A percentile compares a stretch with the other conserved stretches of the same genome.
Evolutionary conservation across 1,284 basidiomycete genomes (phyloP).

Genomic region (Amylostereum areolatum): DNA sequence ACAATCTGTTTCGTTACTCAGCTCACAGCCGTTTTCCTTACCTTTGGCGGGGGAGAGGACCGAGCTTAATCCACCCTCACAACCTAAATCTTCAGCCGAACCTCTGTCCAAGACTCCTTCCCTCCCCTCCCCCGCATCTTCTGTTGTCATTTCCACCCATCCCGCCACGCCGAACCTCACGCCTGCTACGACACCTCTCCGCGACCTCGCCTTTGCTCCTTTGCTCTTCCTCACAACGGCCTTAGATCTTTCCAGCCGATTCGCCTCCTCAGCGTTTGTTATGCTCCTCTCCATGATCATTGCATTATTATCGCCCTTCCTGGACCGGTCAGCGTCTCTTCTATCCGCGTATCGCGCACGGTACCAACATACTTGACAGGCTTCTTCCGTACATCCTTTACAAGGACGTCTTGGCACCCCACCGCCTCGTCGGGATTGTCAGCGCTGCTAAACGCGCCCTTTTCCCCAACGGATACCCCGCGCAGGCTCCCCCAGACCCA

Average conservation of each 20-base stretch:
- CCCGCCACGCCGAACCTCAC: not conserved
- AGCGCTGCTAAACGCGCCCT: conserved; percentile 54
- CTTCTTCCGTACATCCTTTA: conserved; percentile 61
- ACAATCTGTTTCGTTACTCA: too few species aligned
- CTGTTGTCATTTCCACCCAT: not conserved
- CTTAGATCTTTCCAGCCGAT: conserved; percentile 12
- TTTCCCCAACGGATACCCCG: conserved; percentile 80
- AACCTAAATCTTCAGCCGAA: conserved; percentile 16
- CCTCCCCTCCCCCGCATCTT: not conserved
- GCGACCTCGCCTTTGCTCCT: conserved; percentile 8
- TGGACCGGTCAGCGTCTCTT: conserved; percentile 32
- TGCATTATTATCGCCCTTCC: conserved; percentile 21
- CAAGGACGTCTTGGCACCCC: conserved; percentile 45
- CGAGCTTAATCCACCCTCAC: too few species aligned
- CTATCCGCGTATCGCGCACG: not conserved
- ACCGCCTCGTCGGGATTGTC: conserved; percentile 40
- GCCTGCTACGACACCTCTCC: not conserved
- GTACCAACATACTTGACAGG: conserved; percentile 23
- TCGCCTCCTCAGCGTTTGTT: conserved; percentile 20
- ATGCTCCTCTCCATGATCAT: conserved; percentile 23
- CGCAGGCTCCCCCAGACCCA: conserved; percentile 58
- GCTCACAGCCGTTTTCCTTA: too few species aligned
- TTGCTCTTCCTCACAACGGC: conserved; percentile 5
- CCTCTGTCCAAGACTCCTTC: conserved; percentile 16
- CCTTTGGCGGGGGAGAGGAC: too few species aligned